Base-by-base conservation (phyloP, 805 yeast genomes). In the Deakozyma indianensis region DNA sequence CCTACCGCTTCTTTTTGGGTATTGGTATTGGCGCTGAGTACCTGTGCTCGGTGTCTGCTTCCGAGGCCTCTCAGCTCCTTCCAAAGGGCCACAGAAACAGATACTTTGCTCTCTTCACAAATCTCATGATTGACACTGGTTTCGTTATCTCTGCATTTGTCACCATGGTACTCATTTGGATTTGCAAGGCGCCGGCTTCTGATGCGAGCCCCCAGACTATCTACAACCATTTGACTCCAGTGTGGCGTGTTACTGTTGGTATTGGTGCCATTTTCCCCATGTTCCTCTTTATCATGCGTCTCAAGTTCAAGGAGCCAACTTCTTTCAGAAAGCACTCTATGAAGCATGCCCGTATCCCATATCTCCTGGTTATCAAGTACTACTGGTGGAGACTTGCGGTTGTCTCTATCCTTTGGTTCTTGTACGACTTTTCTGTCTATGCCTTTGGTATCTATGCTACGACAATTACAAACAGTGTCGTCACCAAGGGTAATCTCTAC, bases 11-110 rank as follows among this genome's bases (percentile, higher is more conserved):
- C 62, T 80, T 88, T 64, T 66, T 88, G 44, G 97, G 97, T 65
- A 69, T 85, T 51, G 94, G 88, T 56, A 83, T 90, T 54, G 97
- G 97, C 55, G 88, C 94, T 43, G 97, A 88, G 65, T 88, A 88
- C 59, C 95, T 96, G 42, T 81, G 94, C 14, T 81, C 95, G 5
- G 90, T 88, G 18, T 94, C 94, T 29, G 85, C 94, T 53, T 87
- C 96, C 23, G 96, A 88, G 63, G 92, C 94, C 35, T 78, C 94
- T 41, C 78, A 83, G 47, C 65, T 75, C 50, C 67, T 87, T 54
- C 83, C 88, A 16, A 71, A 77, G n/a, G 94, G 94, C 47, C 71
- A 73, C 49, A 80, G 96, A 68, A 86, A 88, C 66, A 73, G 96
- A 61, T 87, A 82, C 70, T 87, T 88, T 58, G 74, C 79, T 46